Conservation (phyloP, 2,329 filamentous ascomycete genomes). For the Hirsutella rhossiliensis region DNA sequence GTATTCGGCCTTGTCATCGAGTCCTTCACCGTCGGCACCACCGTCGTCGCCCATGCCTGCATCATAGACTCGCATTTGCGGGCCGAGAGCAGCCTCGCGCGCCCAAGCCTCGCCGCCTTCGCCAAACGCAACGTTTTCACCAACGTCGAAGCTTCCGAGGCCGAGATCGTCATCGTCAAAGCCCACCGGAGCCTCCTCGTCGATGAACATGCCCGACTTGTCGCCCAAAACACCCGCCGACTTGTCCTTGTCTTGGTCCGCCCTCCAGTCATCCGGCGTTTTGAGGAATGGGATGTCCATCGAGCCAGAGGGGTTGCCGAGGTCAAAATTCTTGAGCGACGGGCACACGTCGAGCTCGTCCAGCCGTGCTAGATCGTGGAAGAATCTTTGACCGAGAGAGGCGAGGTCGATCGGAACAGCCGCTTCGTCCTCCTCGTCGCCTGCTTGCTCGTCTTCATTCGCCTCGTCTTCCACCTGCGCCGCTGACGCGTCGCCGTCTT, state of each 20-base stretch:
- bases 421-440: conserved; percentile 36
- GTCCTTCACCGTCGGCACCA: conserved; percentile 21
- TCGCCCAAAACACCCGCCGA: conserved; percentile 43
- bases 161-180: conserved; percentile 61
- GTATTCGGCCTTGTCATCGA: conserved; percentile 55
- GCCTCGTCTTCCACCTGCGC: conserved; percentile 30
- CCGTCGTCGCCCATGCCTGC: conserved; percentile 51
- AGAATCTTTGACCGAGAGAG: conserved; percentile 67
- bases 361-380: conserved; percentile 64
- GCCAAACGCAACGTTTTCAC: conserved; percentile 72
- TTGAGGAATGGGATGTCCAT: conserved; percentile 88
- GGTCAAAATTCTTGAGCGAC: conserved; percentile 84
- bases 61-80: conserved; percentile 71
- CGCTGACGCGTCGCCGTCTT: conserved; percentile 14
- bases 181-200: conserved; percentile 72
- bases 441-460: conserved; percentile 29
- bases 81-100: conserved; percentile 73
- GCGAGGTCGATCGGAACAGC: conserved; percentile 65
- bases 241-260: conserved; percentile 54
- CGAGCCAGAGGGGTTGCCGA: conserved; percentile 74
- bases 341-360: conserved; percentile 89
- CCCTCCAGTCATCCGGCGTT: conserved; percentile 73
- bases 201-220: conserved; percentile 70
- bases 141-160: conserved; percentile 59
- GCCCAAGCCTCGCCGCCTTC: conserved; percentile 96